Conservation (phyloP, 768 basidiomycete genomes). For the Rhizopogon vulgaris region DNA sequence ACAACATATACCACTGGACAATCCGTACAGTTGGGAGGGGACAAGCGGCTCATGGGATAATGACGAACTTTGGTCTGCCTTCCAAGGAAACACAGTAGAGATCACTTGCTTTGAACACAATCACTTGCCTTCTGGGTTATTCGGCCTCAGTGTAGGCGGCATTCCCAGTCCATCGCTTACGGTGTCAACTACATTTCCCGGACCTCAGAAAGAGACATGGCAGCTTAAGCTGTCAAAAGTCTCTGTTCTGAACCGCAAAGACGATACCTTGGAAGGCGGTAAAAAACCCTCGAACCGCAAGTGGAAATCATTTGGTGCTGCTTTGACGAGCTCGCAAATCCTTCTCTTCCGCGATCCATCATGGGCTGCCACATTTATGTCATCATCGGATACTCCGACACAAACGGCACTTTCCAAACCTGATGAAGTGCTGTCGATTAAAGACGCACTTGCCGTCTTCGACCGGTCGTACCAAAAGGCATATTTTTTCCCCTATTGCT, state of each 20-base stretch:
- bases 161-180: constrained; percentile 24
- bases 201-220: constrained; percentile 29
- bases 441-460: constrained; percentile 71
- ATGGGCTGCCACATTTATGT: constrained; percentile 43
- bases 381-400: constrained; percentile 34
- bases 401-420: constrained; percentile 53
- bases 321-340: constrained; percentile 86
- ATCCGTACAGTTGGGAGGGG: constrained; percentile 66
- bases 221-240: constrained; percentile 72
- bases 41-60: constrained; percentile 63
- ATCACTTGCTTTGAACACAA: constrained; percentile 38
- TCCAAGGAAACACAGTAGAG: constrained; percentile 54
- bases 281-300: constrained; percentile 73
- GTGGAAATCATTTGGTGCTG: constrained; percentile 82
- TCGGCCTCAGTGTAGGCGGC: constrained; percentile 34
- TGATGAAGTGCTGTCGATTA: constrained; percentile 79
- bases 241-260: constrained; percentile 77
- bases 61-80: constrained; percentile 56
- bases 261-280: constrained; percentile 70
- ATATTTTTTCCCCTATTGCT: constrained; percentile 12
- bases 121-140: constrained; percentile 36
- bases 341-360: constrained; percentile 78
- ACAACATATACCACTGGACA: constrained; percentile 47
- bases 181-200: constrained; percentile 20
- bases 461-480: constrained; percentile 80